Base-by-base conservation (phyloP, 2,329 filamentous ascomycete species). In the Cladophialophora chaetospira region DNA sequence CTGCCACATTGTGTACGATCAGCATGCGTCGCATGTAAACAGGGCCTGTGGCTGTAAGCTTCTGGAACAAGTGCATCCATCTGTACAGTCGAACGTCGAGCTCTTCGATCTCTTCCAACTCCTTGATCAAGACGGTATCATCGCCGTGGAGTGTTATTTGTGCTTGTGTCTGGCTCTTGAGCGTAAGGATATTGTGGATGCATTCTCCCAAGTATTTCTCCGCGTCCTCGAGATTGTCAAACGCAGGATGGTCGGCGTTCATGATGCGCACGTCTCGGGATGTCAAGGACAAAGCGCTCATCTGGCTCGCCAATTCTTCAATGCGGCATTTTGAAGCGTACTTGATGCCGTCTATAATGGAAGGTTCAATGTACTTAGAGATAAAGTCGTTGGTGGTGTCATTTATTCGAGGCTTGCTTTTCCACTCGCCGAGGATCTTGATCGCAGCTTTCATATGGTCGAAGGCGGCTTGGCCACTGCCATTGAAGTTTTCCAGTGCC, bases 381-480 rank as follows among this genome's bases (percentile, higher is more conserved):
- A 62, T 62, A 17, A 59, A 44, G 36, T 56, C 56, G 40, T 59
- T 35, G 25, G 52, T 33, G 5, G 55, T 47, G 21, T 56, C 45
- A 17, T 51, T 47, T n/a, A 43, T 26, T 21, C 53, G 43, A 19
- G 21, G 31, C 23, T 50, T 59, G 19, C 48, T 38, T 48, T 62
- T 62, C 55, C 57, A 59, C 35, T 62, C 60, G 10, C 56, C 56
- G 3, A 62, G 53, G 29, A 62, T 62, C 36, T 62, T 62, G 48
- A 59, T 42, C 4, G 60, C 60, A 3, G 60, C 60, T 28, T 62
- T 55, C 52, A 62, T 53, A 29, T 62, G 60, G 36, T 57, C 53
- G 15, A 53, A 29, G 6, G 60, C 53, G 8, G 49, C 40, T 15
- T 62, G 42, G 3, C 48, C 56, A 21, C 46, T 49, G 11, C 55